These are phyloP conservation scores for Canavalia gladiata DNA, from an alignment of 306 rosid species.

Conservation along the genomic window DNA sequence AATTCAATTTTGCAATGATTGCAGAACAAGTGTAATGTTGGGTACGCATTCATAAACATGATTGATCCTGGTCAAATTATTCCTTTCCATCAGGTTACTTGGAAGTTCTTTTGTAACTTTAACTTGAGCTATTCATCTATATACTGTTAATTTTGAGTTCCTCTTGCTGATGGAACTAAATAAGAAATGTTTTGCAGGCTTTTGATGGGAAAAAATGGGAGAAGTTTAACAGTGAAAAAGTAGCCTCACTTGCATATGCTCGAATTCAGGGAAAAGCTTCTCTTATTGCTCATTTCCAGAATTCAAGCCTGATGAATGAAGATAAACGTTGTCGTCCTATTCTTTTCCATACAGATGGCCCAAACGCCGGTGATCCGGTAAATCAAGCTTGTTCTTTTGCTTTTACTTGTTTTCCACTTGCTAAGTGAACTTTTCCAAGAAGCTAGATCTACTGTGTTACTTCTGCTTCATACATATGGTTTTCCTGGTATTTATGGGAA, in stretches of 20 bases:
- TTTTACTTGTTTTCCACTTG: constrained; percentile 28
- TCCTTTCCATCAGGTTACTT: constrained; percentile 71
- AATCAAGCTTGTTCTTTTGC: constrained; percentile 38
- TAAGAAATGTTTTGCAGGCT: constrained; percentile 58
- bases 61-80: constrained; percentile 70
- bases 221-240: constrained; percentile 86
- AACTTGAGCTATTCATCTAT: constrained; percentile 6
- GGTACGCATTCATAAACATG: constrained; percentile 86
- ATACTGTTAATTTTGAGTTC: constrained; percentile 1
- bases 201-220: constrained; percentile 86
- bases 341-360: constrained; percentile 79
- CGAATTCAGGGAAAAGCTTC: constrained; percentile 81
- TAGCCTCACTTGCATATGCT: constrained; percentile 82
- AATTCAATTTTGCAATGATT: constrained; percentile 28
- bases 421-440: neutral
- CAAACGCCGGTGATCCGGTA: constrained; percentile 85
- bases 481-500: constrained; percentile 8
- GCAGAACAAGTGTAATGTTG: constrained; percentile 90
- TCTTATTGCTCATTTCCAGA: constrained; percentile 79
- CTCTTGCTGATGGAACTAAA: constrained; percentile 17
- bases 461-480: constrained; percentile 13
- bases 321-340: constrained; percentile 86
- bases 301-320: constrained; percentile 80
- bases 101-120: neutral
- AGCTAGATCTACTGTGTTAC: neutral